Percentiles rank a stretch among this genome's conserved stretches.
These are phyloP conservation scores for Sarocladiaceae sp. DNA, from an alignment of 2,329 filamentous ascomycete species.

Conservation along the genomic window DNA sequence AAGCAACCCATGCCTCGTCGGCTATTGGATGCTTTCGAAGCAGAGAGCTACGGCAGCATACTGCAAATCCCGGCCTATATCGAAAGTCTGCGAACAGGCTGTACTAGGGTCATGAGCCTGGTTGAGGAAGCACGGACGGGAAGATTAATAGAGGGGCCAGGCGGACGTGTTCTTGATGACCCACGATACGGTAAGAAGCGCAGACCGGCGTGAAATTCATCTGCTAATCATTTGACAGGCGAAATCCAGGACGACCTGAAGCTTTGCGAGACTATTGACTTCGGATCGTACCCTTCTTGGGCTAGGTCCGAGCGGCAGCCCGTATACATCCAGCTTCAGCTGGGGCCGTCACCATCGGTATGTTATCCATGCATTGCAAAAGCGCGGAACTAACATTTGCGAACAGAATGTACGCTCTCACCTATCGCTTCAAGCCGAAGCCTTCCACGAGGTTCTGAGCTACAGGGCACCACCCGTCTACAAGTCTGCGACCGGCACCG, in stretches of 20 bases:
- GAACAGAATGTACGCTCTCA: conserved; percentile 45
- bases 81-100: conserved; percentile 41
- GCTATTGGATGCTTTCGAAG: conserved; percentile 42
- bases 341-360: conserved; percentile 50
- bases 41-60: conserved; percentile 47
- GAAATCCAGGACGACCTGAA: conserved; percentile 34
- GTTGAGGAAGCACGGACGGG: conserved; percentile 46
- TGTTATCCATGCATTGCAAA: conserved; percentile 15
- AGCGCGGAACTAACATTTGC: conserved; percentile 13
- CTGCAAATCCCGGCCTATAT: conserved; percentile 42
- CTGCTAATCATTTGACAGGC: too few relatives aligned
- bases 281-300: conserved; percentile 47
- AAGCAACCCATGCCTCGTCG: conserved; percentile 39
- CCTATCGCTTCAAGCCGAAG: conserved; percentile 43
- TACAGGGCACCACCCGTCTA: conserved; percentile 46
- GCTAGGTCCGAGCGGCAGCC: conserved; percentile 32
- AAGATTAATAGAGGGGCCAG: conserved; percentile 36
- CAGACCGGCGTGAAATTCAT: too few relatives aligned
- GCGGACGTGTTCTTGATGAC: conserved; percentile 38
- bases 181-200: conserved; percentile 41
- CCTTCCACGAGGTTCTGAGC: conserved; percentile 45
- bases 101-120: conserved; percentile 47
- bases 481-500: conserved; percentile 39
- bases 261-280: conserved; percentile 44
- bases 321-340: conserved; percentile 39